Evolutionary conservation across 345 rosid species (phyloP).

Genomic region (Acer negundo): DNA sequence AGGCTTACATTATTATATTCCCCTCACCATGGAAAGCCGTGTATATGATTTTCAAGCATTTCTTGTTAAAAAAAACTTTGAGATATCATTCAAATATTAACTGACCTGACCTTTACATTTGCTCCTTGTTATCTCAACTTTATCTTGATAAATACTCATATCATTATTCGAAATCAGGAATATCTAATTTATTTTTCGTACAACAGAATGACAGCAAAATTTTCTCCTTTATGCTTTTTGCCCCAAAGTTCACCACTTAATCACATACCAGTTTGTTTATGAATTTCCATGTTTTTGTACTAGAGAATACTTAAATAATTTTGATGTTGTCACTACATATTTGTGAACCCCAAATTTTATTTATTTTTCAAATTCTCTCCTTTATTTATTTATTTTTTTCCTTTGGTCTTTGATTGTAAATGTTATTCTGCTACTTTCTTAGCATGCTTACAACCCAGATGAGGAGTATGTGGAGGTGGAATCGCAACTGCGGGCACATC

Average conservation of each 20-base stretch:
- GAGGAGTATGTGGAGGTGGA: constrained; percentile 94
- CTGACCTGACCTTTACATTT: neutral
- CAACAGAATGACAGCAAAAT: neutral
- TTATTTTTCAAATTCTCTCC: neutral
- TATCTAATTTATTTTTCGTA: too few relatives aligned
- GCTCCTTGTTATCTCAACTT: neutral
- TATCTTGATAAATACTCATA: neutral
- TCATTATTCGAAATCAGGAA: too few relatives aligned
- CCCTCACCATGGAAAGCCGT: neutral
- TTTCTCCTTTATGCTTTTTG: neutral
- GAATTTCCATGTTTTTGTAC: neutral
- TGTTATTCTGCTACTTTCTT: constrained; percentile 16
- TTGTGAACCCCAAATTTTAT: neutral
- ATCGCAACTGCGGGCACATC: constrained; percentile 68
- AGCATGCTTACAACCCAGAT: constrained; percentile 97
- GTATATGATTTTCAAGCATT: neutral
- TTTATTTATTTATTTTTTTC: neutral
- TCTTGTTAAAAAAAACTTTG: neutral
- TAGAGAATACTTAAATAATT: neutral
- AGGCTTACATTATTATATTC: neutral
- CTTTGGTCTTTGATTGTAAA: neutral
- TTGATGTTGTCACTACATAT: constrained; percentile 2
- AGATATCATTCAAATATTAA: neutral
- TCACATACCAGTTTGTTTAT: neutral
- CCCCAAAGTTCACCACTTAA: neutral